A percentile compares a stretch with the other conserved stretches of the same genome.
These are phyloP conservation scores for Hypomyces perniciosus DNA, from an alignment of 2,329 filamentous ascomycete genomes.

Conservation along the genomic window DNA sequence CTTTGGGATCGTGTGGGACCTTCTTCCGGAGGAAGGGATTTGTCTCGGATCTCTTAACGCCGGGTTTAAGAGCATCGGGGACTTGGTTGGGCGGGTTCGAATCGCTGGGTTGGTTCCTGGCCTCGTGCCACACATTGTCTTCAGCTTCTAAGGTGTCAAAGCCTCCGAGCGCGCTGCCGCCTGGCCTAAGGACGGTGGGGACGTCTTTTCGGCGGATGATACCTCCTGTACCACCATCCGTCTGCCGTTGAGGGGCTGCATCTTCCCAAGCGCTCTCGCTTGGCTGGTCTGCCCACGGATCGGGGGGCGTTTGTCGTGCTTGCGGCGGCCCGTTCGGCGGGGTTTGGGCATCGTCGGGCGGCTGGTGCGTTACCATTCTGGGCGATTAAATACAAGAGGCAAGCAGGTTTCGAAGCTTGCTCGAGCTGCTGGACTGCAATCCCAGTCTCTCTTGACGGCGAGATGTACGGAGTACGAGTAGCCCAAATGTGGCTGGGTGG, in stretches of 20 bases:
- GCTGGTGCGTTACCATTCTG: constrained; percentile 5
- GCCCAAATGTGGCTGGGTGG: no score
- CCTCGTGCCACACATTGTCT: constrained; percentile 28
- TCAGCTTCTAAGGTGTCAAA: constrained; percentile 19
- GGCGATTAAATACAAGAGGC: background rate
- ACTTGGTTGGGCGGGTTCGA: constrained; percentile 16
- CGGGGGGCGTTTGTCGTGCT: background rate
- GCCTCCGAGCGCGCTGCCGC: constrained; percentile 15
- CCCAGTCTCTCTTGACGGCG: background rate
- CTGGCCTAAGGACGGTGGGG: constrained; percentile 29
- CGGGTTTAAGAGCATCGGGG: constrained; percentile 30
- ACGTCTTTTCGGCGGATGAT: constrained; percentile 16
- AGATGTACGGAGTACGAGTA: no score
- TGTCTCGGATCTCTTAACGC: constrained; percentile 34
- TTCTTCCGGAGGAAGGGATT: constrained; percentile 51
- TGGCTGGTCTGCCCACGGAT: constrained; percentile 8
- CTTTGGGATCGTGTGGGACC: constrained; percentile 19
- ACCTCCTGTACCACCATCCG: background rate
- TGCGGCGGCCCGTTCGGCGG: background rate
- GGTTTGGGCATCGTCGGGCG: background rate
- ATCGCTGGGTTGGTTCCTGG: constrained; percentile 16
- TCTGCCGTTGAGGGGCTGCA: constrained; percentile 4
- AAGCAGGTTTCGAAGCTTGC: background rate
- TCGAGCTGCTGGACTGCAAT: background rate
- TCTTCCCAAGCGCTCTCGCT: constrained; percentile 7